Evolutionary conservation across 202 grass and related monocot genomes (phyloP), one percentile per base, ranked within the genome.

Genomic region (Panicum hallii): DNA sequence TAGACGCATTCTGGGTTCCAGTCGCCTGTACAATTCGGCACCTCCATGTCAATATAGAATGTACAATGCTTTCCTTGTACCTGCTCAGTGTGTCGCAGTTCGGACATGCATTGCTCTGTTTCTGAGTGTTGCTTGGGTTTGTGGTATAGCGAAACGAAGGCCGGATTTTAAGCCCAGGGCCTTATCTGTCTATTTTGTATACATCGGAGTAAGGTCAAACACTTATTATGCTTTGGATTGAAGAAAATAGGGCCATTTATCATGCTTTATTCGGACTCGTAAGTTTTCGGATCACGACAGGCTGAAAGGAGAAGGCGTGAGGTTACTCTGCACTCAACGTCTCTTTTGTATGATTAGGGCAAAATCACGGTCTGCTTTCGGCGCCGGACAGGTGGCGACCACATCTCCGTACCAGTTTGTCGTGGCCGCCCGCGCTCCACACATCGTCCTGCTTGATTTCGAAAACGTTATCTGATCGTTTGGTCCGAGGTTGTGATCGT

Each of bases 11-110:
- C 65, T 78, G 36, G 44, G n/a, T 48, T 79, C 78, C 62, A 82
- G 9, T 16, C 77, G 63, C 56, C 41, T 77, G 85, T 70, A 82
- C 46, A 75, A 87, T 63, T 55, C 11, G 42, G 65, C 54, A 79
- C 53, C 30, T 61, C n/a, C 26, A 41, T 79, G 14, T 77, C 49
- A 67, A 12, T 67, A 47, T 57, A 67, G 62, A 50, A 53, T 80
- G 34, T 84, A 19, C 47, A 85, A 70, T 42, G 8, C 5, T 43
- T 85, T 52, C 58, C 66, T 10, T 41, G 3, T 30, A 57, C 38
- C 49, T 5, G 13, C 4, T 17, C 3, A 49, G 65, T 41, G 62
- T 19, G 12, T 44, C 40, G 17, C 30, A 34, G 28, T 22, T 84
- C 45, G 34, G 49, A n/a, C 52, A 47, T 11, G 19, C 26, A 45